These are phyloP conservation scores for Ustilago cynodontis DNA, from an alignment of 1,284 basidiomycete genomes.

Conservation along the genomic window DNA sequence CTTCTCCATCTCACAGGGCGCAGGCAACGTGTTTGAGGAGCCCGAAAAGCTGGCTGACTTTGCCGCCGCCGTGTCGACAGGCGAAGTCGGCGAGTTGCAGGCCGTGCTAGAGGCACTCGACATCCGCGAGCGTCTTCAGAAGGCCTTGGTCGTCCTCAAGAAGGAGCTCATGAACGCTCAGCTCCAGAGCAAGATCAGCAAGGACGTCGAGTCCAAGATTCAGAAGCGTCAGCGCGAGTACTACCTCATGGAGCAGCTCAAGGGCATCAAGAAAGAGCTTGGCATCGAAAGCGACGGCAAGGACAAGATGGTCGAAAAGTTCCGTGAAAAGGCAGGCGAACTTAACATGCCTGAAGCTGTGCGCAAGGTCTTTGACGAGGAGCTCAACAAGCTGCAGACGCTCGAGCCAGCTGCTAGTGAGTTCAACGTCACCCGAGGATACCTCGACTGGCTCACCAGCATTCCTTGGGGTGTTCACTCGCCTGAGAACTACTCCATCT, in stretches of 20 bases:
- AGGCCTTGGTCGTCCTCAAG: slow-evolving; percentile 91
- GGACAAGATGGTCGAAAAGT: slow-evolving; percentile 96
- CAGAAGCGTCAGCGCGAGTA: slow-evolving; percentile 97
- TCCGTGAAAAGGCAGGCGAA: slow-evolving; percentile 85
- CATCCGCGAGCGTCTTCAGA: slow-evolving; percentile 89
- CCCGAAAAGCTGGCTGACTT: slow-evolving; percentile 98
- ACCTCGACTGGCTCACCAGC: slow-evolving; percentile 75
- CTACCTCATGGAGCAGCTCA: slow-evolving; percentile 98
- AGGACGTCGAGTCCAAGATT: slow-evolving; percentile 96
- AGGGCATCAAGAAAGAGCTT: slow-evolving; percentile 98
- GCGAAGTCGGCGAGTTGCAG: slow-evolving; percentile 90
- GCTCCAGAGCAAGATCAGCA: slow-evolving; percentile 90
- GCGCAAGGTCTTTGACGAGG: slow-evolving; percentile 95
- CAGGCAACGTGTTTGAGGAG: slow-evolving; percentile 97
- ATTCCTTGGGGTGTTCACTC: slow-evolving; percentile 98
- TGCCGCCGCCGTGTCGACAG: slow-evolving; percentile 93
- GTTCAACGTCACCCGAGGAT: slow-evolving; percentile 78
- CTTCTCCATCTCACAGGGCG: slow-evolving; percentile 93
- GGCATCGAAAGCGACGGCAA: slow-evolving; percentile 98
- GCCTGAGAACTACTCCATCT: slow-evolving; percentile 90
- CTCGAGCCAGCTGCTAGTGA: slow-evolving; percentile 91
- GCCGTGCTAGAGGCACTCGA: slow-evolving; percentile 89
- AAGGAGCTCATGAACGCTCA: slow-evolving; percentile 98
- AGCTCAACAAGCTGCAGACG: slow-evolving; percentile 89
- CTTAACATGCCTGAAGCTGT: slow-evolving; percentile 94